Conservation (phyloP, 208 protist genomes). For the Leishmania tropica region DNA sequence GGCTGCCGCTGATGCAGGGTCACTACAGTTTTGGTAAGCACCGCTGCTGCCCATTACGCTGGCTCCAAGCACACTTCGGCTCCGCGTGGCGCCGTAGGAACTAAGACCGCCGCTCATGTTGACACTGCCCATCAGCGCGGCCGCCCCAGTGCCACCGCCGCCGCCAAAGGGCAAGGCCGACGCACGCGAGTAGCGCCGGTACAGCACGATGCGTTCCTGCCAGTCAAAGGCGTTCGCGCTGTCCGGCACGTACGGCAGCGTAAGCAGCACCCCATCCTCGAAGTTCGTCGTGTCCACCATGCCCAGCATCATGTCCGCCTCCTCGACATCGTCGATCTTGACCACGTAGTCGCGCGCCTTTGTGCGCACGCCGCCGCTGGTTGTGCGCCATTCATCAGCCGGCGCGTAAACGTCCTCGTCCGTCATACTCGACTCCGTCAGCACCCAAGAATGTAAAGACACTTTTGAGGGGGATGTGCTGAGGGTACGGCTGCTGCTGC, state of each 20-base stretch:
- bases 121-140: not conserved
- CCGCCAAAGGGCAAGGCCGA: not conserved
- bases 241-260: slow-evolving; percentile 82
- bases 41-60: not conserved
- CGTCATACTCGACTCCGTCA: slow-evolving; percentile 31
- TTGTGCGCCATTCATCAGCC: slow-evolving; percentile 28
- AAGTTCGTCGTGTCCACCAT: slow-evolving; percentile 60
- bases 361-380: slow-evolving; percentile 24
- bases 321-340: slow-evolving; percentile 89
- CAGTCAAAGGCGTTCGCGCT: slow-evolving; percentile 59
- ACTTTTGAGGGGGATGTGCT: not conserved
- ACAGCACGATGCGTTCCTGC: slow-evolving; percentile 73
- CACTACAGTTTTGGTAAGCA: not conserved
- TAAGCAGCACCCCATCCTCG: slow-evolving; percentile 78
- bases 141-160: not conserved
- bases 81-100: not conserved
- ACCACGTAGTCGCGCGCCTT: slow-evolving; percentile 70
- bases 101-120: not conserved
- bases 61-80: not conserved
- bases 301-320: slow-evolving; percentile 87
- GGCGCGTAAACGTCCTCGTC: slow-evolving; percentile 37
- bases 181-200: slow-evolving; percentile 63
- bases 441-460: slow-evolving; percentile 32
- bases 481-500: slow-evolving; percentile 3
- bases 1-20: not conserved